Conservation (phyloP, 106 monocot genomes). For the Triglochin maritima region DNA sequence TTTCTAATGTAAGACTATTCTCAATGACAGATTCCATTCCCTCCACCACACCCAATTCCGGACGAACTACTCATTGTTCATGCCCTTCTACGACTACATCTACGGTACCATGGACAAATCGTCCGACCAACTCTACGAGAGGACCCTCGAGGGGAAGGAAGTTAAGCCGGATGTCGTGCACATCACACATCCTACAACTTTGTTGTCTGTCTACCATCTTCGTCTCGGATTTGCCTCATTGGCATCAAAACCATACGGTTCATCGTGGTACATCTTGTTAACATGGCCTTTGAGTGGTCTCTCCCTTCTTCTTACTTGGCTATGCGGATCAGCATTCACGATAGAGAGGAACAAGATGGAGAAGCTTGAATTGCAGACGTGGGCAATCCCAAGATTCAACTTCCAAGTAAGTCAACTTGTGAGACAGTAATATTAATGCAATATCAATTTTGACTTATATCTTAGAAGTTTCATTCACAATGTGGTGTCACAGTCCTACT, state of each 20-base stretch:
- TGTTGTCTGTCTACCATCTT: constrained; percentile 38
- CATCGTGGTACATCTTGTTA: constrained; percentile 26
- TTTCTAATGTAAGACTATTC: too few relatives aligned
- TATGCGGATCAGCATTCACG: constrained; percentile 27
- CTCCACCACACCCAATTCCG: constrained; percentile 76
- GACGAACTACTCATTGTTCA: constrained; percentile 82
- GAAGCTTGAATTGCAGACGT: constrained; percentile 41
- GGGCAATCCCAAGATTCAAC: constrained; percentile 54
- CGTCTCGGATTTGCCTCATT: constrained; percentile 47
- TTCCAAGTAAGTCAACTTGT: constrained; percentile 36
- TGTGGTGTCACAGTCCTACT: too few relatives aligned
- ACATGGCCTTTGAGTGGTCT: constrained; percentile 21
- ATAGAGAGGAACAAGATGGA: constrained; percentile 52
- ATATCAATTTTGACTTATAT: too few relatives aligned
- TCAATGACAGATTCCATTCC: constrained; percentile 48
- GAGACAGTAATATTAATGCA: too few relatives aligned
- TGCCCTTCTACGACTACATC: constrained; percentile 76
- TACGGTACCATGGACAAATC: constrained; percentile 49
- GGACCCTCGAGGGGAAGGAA: constrained; percentile 23
- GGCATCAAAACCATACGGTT: constrained; percentile 42
- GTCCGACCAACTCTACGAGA: constrained; percentile 39
- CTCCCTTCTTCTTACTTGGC: constrained; percentile 15
- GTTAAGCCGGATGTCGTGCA: constrained; percentile 38
- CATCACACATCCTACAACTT: constrained; percentile 51
- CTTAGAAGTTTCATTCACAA: too few relatives aligned